These are phyloP conservation scores for Dichotomopilus funicola DNA, from an alignment of 2,329 filamentous ascomycete species.

Conservation along the genomic window DNA sequence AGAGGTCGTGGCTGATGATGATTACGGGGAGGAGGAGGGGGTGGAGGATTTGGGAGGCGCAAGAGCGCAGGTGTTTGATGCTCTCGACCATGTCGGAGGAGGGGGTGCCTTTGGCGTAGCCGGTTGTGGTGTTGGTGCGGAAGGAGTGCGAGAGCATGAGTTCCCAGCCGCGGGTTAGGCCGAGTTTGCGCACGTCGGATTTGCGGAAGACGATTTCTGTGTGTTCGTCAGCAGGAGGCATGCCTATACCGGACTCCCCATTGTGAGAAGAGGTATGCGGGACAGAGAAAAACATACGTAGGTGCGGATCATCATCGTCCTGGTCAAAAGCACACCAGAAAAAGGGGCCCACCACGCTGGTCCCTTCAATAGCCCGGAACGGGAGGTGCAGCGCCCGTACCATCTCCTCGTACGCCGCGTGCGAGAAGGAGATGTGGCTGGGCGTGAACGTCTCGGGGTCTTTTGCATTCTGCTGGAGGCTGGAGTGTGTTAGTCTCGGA, in stretches of 20 bases:
- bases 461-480: conserved; percentile 50
- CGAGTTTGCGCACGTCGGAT: conserved; percentile 60
- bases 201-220: conserved; percentile 57
- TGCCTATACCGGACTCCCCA: no score
- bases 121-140: conserved; percentile 48
- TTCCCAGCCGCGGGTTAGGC: conserved; percentile 58
- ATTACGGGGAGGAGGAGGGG: conserved; percentile 54
- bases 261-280: neutral
- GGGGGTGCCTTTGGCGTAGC: conserved; percentile 55
- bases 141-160: conserved; percentile 55
- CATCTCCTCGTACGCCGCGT: conserved; percentile 49
- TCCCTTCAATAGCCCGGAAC: conserved; percentile 51
- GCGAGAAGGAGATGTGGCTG: conserved; percentile 46
- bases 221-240: neutral
- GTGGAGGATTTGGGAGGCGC: conserved; percentile 46
- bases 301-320: conserved; percentile 49
- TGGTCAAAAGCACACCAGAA: conserved; percentile 55
- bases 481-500: conserved; percentile 23
- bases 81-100: conserved; percentile 47
- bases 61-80: conserved; percentile 45
- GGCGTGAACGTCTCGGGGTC: conserved; percentile 53
- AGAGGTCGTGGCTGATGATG: conserved; percentile 53
- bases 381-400: conserved; percentile 48
- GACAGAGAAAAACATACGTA: conserved; percentile 38
- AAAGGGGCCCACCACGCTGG: conserved; percentile 54